Base-by-base conservation (phyloP, 192 early-diverging fungal genomes). In the Podila horticola region DNA sequence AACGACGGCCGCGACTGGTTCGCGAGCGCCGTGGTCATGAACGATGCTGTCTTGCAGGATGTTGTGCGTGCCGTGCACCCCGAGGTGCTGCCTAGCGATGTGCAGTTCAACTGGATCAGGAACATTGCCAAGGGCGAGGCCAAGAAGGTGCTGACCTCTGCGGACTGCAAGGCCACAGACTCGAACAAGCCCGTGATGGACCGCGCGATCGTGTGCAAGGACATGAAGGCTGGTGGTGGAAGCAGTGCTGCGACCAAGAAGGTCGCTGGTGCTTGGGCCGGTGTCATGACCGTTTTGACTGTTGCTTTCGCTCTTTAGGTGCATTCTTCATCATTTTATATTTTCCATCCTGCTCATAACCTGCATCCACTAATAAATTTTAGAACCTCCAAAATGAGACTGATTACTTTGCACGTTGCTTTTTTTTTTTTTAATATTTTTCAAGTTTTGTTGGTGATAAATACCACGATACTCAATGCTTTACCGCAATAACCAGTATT, bases 1-100 rank as follows among this genome's bases (percentile, higher is more conserved):
- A 83, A 84, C 51, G 89, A 88, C 65, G 92, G 92, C 30, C 81
- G 84, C 60, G 92, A 90, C 64, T 94, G 92, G 92, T 93, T 93
- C 72, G 90, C 91, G 60, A 69, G 86, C 11, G 92, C 91, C 10
- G 77, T 92, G 45, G 88, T 69, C 20, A 91, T 91, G 86, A 85
- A 86, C 15, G 92, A 94, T 75, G 90, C 90, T 17, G 79, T 91
- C 29, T 85, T 94, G 48, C 89, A 92, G 71, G 93, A 94, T 72
- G 64, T 94, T 8, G 84, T 93, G 62, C 87, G 89, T 60, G 90
- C 88, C 3, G 79, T 87, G 15, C 89, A 93, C 65, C 89, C 91
- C 22, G 74, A 76, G 15, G 89, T 85, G 26, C 82, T 87, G 36
- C 86, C 85, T 62, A 45, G 62, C 55, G 69, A 77, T 19, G 89